Base-by-base conservation (phyloP, 106 monocot species). In the Hemerocallis citrina region DNA sequence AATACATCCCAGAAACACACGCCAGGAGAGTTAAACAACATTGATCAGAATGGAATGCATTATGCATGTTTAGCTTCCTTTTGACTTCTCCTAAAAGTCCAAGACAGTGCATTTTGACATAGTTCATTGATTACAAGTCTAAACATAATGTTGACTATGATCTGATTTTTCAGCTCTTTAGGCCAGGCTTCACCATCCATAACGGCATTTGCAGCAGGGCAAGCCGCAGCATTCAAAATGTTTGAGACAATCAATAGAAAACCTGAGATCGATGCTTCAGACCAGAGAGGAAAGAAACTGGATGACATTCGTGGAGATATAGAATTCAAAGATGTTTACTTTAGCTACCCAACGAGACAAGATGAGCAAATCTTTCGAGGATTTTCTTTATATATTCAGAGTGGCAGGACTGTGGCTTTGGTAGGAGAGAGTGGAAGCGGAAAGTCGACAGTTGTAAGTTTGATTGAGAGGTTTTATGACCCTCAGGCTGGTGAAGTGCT, bases 361-460 rank as follows among this genome's bases (percentile, higher is more conserved):
- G 59, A 77, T 13, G 77, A 80, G 16, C 45, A 47, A 13, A 68
- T 85, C n/a, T 74, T 85, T 14, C 17, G 12, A 1, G 76, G 61
- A 12, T 73, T 85, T 31, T 79, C 75, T 61, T 42, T 85, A 1
- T 17, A 40, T 17, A 66, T 79, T 11, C 42, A 42, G 33, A 54
- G 49, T 55, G 79, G 74, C 13, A 74, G 37, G 19, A 65, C 79
- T 34, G 44, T 61, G 5, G 79, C 79, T 25, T 65, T 79, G 22
- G 74, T 79, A 3, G 79, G 74, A 65, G 52, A 79, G 64, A 79
- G 79, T 47, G 79, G 79, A 46, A 74, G 79, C 47, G 79, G 79
- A 22, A 79, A 79, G 34, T 79, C 79, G 8, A 79, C 79, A 13
- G 59, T 74, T 3, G 65, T 79, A 30, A 74, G 74, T 46, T 59